Evolutionary conservation across 768 basidiomycete genomes (phyloP).

Genomic region (Lentinula edodes): DNA sequence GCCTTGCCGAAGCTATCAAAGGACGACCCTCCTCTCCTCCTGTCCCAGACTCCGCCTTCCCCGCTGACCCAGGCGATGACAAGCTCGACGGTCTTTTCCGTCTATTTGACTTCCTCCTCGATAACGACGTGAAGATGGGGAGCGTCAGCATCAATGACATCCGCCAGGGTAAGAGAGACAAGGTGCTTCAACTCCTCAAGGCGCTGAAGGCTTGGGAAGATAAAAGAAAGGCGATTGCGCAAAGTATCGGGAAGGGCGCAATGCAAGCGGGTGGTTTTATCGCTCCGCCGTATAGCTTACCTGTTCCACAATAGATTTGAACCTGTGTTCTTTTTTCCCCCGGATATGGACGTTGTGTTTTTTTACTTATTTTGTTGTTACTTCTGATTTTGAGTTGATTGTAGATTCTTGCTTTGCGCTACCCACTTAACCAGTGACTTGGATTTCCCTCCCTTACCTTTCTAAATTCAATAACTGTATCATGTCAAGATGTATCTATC

Average conservation of each 20-base stretch:
- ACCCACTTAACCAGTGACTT: background rate
- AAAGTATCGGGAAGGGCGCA: constrained; percentile 41
- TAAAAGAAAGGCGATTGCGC: constrained; percentile 51
- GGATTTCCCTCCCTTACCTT: background rate
- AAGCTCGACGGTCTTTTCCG: constrained; percentile 84
- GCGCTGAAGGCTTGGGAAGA: constrained; percentile 81
- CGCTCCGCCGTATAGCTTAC: constrained; percentile 11
- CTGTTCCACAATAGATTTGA: background rate
- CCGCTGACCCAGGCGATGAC: constrained; percentile 59
- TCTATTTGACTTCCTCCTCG: constrained; percentile 88
- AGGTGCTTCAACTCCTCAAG: constrained; percentile 73
- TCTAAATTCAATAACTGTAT: background rate
- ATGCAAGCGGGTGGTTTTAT: constrained; percentile 30
- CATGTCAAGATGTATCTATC: background rate
- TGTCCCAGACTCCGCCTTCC: constrained; percentile 78
- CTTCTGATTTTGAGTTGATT: background rate
- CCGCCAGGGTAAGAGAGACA: constrained; percentile 73
- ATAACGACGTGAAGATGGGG: constrained; percentile 89
- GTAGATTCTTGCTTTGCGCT: background rate
- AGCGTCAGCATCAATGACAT: constrained; percentile 93
- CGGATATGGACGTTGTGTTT: background rate
- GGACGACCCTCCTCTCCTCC: constrained; percentile 60
- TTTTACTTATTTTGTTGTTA: background rate
- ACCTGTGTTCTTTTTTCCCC: background rate
- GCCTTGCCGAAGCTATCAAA: constrained; percentile 79